Percentiles rank a stretch among this genome's conserved stretches.
Conservation (phyloP, 345 rosid species). For the Carallia pectinifolia region DNA sequence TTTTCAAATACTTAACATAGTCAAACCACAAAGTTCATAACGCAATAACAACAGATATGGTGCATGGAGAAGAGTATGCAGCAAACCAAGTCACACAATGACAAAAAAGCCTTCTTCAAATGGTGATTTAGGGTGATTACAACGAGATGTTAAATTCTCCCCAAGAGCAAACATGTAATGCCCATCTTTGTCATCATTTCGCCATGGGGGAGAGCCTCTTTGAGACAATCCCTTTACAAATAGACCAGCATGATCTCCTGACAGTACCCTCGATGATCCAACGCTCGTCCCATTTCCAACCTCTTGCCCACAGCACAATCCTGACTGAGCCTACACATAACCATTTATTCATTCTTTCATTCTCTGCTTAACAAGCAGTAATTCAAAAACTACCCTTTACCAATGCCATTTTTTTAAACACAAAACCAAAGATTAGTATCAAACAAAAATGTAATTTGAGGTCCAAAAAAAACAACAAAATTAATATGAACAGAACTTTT, state of each 20-base stretch:
- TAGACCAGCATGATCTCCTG: constrained; percentile 43
- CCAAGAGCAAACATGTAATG: constrained; percentile 67
- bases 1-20: no score
- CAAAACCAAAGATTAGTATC: not conserved
- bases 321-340: constrained; percentile 70
- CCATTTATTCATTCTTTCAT: constrained; percentile 57
- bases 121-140: constrained; percentile 56
- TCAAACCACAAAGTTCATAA: not conserved
- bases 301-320: constrained; percentile 55
- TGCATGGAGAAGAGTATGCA: not conserved
- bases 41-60: not conserved
- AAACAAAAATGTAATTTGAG: not conserved
- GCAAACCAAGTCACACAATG: constrained; percentile 10
- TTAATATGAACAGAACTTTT: not conserved
- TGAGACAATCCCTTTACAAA: constrained; percentile 56
- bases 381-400: constrained; percentile 27
- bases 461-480: not conserved
- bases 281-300: constrained; percentile 58
- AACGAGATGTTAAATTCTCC: constrained; percentile 71
- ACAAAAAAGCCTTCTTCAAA: constrained; percentile 24
- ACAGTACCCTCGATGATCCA: constrained; percentile 50
- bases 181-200: constrained; percentile 75
- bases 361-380: constrained; percentile 35
- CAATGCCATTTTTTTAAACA: constrained; percentile 1
- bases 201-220: constrained; percentile 65